These are phyloP conservation scores for Aspergillus unguis DNA, from an alignment of 2,329 filamentous ascomycete species.

Conservation along the genomic window DNA sequence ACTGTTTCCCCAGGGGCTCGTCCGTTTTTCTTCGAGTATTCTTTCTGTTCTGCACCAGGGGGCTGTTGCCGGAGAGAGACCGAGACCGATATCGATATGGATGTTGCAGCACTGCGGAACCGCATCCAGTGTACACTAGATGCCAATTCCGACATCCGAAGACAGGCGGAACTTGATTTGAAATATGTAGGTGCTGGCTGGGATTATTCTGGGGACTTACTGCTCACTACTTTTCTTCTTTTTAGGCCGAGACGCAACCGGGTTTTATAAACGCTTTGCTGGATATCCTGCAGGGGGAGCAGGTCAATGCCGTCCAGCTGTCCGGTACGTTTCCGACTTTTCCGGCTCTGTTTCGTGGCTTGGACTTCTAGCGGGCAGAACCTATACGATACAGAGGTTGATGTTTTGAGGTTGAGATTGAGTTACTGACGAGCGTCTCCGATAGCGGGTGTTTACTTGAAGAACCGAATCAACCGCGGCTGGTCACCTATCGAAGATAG, in stretches of 20 bases:
- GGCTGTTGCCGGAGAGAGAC: conserved; percentile 34
- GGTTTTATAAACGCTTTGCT: conserved; percentile 89
- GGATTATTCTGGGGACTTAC: conserved; percentile 1
- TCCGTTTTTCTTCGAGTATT: conserved; percentile 24
- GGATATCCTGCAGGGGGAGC: conserved; percentile 85
- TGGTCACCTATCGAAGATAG: conserved; percentile 79
- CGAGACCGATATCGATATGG: conserved; percentile 42
- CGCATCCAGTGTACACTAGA: conserved; percentile 64
- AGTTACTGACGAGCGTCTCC: background rate
- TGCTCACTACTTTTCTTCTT: conserved; percentile 6
- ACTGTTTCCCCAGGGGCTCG: conserved; percentile 22
- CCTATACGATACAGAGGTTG: no score
- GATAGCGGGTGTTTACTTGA: conserved; percentile 91
- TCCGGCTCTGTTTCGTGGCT: no score
- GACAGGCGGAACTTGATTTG: conserved; percentile 62
- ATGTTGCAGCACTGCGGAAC: conserved; percentile 59
- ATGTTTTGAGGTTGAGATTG: no score
- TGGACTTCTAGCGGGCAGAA: no score
- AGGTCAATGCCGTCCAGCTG: conserved; percentile 77
- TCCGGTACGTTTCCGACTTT: conserved; percentile 64
- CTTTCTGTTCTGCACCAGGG: conserved; percentile 28
- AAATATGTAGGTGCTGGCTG: conserved; percentile 54
- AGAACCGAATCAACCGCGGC: conserved; percentile 91
- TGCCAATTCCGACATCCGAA: conserved; percentile 58
- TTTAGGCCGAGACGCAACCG: conserved; percentile 80